Conservation (phyloP, 371 early-diverging fungal species). For the Synchytrium microbalum region DNA sequence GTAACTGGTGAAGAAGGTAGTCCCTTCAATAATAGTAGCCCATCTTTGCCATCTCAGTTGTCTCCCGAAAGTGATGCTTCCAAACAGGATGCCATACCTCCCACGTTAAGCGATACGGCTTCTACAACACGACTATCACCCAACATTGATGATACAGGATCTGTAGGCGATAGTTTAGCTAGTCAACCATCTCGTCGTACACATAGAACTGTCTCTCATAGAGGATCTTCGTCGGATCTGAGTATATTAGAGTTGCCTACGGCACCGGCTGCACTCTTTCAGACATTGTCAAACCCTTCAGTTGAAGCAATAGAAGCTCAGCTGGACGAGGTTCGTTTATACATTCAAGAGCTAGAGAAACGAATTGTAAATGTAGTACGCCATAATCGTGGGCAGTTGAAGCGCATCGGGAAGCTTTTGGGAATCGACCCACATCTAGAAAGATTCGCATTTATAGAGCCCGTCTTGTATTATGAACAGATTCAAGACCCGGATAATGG, state of each 20-base stretch:
- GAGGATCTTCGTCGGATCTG: neutral
- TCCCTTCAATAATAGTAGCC: neutral
- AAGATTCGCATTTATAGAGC: neutral
- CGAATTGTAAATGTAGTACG: neutral
- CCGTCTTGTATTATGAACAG: neutral
- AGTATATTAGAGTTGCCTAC: neutral
- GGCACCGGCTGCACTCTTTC: neutral
- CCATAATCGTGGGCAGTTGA: neutral
- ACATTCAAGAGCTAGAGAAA: neutral
- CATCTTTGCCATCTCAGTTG: neutral
- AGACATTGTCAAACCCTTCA: neutral
- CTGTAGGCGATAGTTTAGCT: no score
- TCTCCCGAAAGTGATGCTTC: neutral
- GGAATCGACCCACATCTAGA: neutral
- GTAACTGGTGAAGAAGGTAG: conserved; percentile 17
- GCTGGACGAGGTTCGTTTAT: neutral
- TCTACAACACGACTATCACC: neutral
- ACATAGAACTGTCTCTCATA: conserved; percentile 2
- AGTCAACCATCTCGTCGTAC: no score
- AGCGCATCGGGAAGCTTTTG: neutral
- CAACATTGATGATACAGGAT: neutral
- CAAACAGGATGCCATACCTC: neutral
- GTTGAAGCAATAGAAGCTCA: neutral
- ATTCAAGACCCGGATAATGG: neutral
- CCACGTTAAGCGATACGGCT: neutral